Evolutionary conservation across 768 basidiomycete genomes (phyloP), one percentile per base, ranked within the genome.

Genomic region (Fibroporia radiculosa): DNA sequence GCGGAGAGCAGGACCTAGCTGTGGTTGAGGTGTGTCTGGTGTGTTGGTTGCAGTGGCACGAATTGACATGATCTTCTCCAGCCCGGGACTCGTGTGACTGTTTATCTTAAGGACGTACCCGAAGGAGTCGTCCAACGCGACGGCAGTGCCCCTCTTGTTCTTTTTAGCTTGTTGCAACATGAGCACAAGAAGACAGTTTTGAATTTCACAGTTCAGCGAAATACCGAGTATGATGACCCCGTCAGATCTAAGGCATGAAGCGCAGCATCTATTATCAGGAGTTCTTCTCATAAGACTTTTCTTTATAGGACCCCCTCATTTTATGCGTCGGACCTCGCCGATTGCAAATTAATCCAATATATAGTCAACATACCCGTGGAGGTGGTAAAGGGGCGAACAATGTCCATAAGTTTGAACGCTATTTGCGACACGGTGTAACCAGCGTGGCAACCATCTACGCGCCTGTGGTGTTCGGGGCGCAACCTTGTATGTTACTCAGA

Each of bases 391-490:
- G 93, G 10, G 72, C 80, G 33, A 99, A 99, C 71, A 97, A 98
- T 56, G 92, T 96, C 2, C 93, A 98, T 73, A 99, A 97, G 58
- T 93, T 85, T 44, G 91, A 96, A 65, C 79, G 88, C 25, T 99
- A 80, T 65, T 71, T 97, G 23, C 78, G 85, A 32, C 90, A 89
- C 56, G 88, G 93, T 4, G 67, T 71, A 25, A 85, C 87, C 3
- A 76, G 69, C 45, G 85, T 98, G 18, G 93, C 87, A 3, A 95
- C 92, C 5, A 76, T 80, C 1, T 99, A 91, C 57, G 92, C 86
- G 4, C 92, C 95, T 1, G 79, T 93, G 29, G 72, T 77, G 3
- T 96, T 96, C 51, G 95, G 95, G 12, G 84, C 80, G 42, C 79
- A 82, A 59, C 79, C 90, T 11, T 89, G 90, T 54, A 65, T 84